phyloP scores from a whole-genome alignment of 768 basidiomycete species.

The Rhodotorula babjevae region DNA sequence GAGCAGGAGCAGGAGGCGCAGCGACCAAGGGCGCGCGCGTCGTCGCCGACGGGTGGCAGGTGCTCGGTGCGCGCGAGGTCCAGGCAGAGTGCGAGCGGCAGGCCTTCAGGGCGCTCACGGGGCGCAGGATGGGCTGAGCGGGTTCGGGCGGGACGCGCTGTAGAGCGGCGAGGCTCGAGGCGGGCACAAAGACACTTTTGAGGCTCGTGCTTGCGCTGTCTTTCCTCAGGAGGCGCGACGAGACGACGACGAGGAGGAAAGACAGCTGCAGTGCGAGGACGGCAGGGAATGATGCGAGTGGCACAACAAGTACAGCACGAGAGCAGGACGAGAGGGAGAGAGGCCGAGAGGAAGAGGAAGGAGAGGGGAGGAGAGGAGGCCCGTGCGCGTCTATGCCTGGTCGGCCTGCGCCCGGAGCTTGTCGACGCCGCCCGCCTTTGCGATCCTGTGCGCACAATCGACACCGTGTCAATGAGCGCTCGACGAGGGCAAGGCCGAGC shows the following conservation, averaged over 20 bases:
- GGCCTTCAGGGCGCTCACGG: conserved; percentile 35
- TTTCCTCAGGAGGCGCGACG: too few relatives aligned
- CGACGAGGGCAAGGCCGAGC: too few relatives aligned
- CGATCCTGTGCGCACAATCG: conserved; percentile 16
- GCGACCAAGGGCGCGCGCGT: neutral
- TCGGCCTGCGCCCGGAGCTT: conserved; percentile 11
- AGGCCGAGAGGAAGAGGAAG: neutral
- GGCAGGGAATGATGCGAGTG: neutral
- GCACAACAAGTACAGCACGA: neutral
- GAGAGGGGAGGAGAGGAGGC: neutral
- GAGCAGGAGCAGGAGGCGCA: neutral
- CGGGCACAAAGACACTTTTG: too few relatives aligned
- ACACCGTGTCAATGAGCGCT: neutral
- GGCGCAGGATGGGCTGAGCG: conserved; percentile 27
- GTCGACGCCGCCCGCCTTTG: conserved; percentile 35
- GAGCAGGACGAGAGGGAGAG: neutral
- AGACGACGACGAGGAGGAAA: too few relatives aligned
- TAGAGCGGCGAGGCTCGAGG: neutral
- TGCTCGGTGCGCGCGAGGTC: conserved; percentile 23
- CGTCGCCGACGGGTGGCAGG: conserved; percentile 32
- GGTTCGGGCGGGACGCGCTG: neutral
- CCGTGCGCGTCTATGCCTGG: neutral
- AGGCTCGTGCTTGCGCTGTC: too few relatives aligned
- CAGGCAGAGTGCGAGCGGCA: conserved; percentile 24
- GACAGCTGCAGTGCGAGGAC: neutral